Percentiles rank a stretch among this genome's conserved stretches.
Evolutionary conservation across 1,284 basidiomycete genomes (phyloP).

Genomic region (Leucoagaricus sp.): DNA sequence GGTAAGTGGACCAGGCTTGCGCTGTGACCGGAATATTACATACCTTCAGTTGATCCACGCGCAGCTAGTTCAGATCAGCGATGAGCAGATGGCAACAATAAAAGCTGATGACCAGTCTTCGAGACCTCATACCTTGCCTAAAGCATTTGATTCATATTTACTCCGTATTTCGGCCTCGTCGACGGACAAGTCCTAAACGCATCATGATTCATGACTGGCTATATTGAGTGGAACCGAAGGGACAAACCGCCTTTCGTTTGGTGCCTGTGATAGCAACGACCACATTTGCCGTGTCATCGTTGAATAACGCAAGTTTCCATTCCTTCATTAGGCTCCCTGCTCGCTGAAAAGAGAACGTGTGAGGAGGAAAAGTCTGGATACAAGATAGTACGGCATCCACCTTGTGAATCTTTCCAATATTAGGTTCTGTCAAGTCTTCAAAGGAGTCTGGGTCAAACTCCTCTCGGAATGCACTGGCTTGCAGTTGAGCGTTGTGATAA

Average conservation of each 20-base stretch:
- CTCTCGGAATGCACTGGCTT: slow-evolving; percentile 91
- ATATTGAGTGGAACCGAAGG: slow-evolving; percentile 20
- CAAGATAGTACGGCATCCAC: slow-evolving; percentile 35
- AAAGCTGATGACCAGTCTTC: background rate
- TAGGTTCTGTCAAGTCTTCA: slow-evolving; percentile 81
- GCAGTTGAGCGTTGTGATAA: slow-evolving; percentile 87
- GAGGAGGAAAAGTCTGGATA: slow-evolving; percentile 5
- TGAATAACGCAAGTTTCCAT: slow-evolving; percentile 73
- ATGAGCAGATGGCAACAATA: slow-evolving; percentile 14
- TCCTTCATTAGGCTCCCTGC: slow-evolving; percentile 73
- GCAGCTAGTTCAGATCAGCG: slow-evolving; percentile 49
- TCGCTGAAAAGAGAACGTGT: slow-evolving; percentile 45
- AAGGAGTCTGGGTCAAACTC: slow-evolving; percentile 77
- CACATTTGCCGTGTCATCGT: slow-evolving; percentile 61
- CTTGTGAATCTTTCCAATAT: slow-evolving; percentile 79
- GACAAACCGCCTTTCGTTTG: slow-evolving; percentile 70
- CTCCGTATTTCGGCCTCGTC: slow-evolving; percentile 71
- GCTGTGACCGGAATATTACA: slow-evolving; percentile 10
- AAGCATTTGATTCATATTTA: slow-evolving; percentile 55
- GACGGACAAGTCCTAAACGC: slow-evolving; percentile 52
- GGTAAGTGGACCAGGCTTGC: background rate
- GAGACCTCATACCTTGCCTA: slow-evolving; percentile 74
- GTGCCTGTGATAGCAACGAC: slow-evolving; percentile 50
- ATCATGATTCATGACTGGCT: background rate
- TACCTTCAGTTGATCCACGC: slow-evolving; percentile 79